Base-by-base conservation (phyloP, 78 protist genomes). In the Dictyostelium capitatum region DNA sequence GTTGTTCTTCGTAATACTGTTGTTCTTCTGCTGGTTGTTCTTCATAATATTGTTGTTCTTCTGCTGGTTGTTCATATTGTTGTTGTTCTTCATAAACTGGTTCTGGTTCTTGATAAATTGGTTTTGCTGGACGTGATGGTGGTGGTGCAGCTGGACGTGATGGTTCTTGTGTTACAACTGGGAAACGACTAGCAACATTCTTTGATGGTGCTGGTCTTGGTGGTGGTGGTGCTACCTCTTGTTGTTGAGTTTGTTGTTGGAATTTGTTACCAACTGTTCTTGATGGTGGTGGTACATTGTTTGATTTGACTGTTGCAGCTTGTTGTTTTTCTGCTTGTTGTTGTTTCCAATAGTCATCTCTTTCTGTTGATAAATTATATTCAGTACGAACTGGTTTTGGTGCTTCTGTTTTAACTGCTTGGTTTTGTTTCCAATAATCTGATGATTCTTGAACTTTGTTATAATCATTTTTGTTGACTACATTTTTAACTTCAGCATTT, bases 341-440 rank as follows among this genome's bases (percentile, higher is more conserved):
- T 53, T 90, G 80, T 69, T 91, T 91, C 95, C 90, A 79, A 37
- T 91, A 79, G 12, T 91, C 62, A 17, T 85, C 92, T 43, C 92
- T 57, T 47, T 85, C 92, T 5, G 75, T 70, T 0, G 92, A 75
- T 72, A 85, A 46, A 53, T 85, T 85, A 82, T 85, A 85, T 56
- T 85, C 92, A 43, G 75, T 25, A 69, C 92, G 79, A 17, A 50
- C 46, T 23, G 92, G 92, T 47, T 75, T 73, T n/a, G 83, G 74
- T 28, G 75, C 51, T 20, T 75, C 62, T 8, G 74, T 65, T 41
- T 79, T 79, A 51, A n/a, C 41, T 15, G 82, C 75, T 25, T 56
- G 70, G n/a, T 53, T 82, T 20, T 15, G 28, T 70, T 87, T 74
- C 93, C 93, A 87, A 70, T 70, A 82, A 9, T 73, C 79, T 1